Evolutionary conservation across 352 stramenopile species (phyloP).

Genomic region (Globisporangium abappressorium): DNA sequence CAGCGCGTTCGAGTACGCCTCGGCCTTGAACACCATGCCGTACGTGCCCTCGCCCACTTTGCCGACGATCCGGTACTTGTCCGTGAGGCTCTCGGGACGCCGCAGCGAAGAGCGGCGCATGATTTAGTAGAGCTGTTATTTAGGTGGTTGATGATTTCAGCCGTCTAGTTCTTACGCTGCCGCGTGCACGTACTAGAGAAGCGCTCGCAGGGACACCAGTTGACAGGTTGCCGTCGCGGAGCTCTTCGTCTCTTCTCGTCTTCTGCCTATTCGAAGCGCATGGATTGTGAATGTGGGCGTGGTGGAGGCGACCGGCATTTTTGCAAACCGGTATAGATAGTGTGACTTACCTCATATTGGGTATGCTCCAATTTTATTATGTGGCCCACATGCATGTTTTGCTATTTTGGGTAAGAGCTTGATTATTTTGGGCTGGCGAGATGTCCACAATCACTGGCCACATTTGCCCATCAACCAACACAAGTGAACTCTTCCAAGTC

Average conservation of each 20-base stretch:
- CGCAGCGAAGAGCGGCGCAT: constrained; percentile 67
- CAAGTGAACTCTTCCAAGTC: too few relatives aligned
- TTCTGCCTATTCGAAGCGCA: background rate
- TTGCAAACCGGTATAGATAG: background rate
- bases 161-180: background rate
- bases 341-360: background rate
- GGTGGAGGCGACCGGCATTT: background rate
- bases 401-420: background rate
- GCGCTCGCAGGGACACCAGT: background rate
- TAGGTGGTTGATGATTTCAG: background rate
- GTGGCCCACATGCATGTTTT: background rate
- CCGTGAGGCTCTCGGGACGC: constrained; percentile 66
- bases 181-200: background rate
- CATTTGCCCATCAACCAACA: background rate
- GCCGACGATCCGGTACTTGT: constrained; percentile 82
- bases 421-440: background rate
- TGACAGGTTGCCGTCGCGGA: background rate
- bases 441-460: background rate
- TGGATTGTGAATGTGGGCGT: background rate
- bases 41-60: constrained; percentile 91
- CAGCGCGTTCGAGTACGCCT: constrained; percentile 50
- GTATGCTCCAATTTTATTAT: background rate
- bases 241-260: background rate
- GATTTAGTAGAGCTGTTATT: background rate
- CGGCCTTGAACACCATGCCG: constrained; percentile 87